Evolutionary conservation across 2,329 filamentous ascomycete species (phyloP), one percentile per base, ranked within the genome.

Genomic region (Colletotrichum musicola): DNA sequence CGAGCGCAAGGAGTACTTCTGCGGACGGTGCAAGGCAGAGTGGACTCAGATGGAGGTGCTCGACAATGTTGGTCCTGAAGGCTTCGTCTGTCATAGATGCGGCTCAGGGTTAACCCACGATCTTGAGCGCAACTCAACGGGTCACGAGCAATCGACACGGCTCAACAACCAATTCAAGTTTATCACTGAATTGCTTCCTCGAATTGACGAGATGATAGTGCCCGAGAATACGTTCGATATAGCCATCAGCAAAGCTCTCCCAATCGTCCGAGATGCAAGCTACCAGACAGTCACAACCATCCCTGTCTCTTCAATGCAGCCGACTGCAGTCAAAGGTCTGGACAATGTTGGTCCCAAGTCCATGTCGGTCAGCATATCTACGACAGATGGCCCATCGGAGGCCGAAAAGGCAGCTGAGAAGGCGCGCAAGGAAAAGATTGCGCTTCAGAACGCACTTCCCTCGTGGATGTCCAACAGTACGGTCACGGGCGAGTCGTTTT

Each of bases 1-100:
- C 64, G 95, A 98, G 80, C 92, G 94, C 78, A 98, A 98, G 79
- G 96, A 98, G 77, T 97, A 95, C 75, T 91, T 92, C 68, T 99
- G 96, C 80, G 84, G 87, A 38, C 88, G 89, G 64, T 99, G 96
- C 82, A 90, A 91, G 72, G 87, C 92, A 1, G 92, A 97, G 77
- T 99, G 93, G 88, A 97, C 95, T 3, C 89, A 92, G 72, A 89
- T 98, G 80, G 95, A 98, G 73, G 95, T 97, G 1, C 82, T 98
- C 60, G 94, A 97, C 80, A 90, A 88, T 68, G 85, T 90, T 47
- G 90, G 92, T 58, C 84, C 86, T 1, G 80, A 84, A 54, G 93
- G 94, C 0, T 98, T 98, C 77, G 81, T 92, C 54, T 99, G 96
- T 80, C 91, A 95, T 76, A 89, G 90, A 58, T 99, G 96, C 81